phyloP scores from a whole-genome alignment of 805 yeast genomes.

The Barnettozyma sucrosica region DNA sequence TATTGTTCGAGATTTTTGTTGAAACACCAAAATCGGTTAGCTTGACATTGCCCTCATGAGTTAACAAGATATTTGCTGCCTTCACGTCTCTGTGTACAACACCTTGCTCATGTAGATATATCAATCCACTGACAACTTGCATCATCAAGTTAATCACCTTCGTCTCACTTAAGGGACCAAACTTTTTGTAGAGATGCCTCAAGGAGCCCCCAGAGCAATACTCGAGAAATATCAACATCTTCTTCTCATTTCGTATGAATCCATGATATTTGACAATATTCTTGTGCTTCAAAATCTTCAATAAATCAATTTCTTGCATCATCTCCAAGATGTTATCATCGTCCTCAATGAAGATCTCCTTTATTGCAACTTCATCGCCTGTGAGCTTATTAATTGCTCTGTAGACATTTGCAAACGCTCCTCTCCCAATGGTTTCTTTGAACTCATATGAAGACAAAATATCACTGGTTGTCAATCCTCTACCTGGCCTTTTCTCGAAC shows the following conservation, averaged over 20 bases:
- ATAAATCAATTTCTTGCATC: conserved; percentile 61
- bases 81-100: conserved; percentile 72
- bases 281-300: conserved; percentile 75
- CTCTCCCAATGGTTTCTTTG: conserved; percentile 70
- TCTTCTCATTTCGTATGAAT: conserved; percentile 63
- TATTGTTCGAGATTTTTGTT: conserved; percentile 53
- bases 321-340: conserved; percentile 57
- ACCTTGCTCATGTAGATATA: conserved; percentile 58
- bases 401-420: conserved; percentile 88
- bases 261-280: conserved; percentile 93
- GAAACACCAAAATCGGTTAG: conserved; percentile 74
- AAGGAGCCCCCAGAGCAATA: conserved; percentile 68
- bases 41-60: conserved; percentile 60
- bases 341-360: conserved; percentile 69
- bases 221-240: conserved; percentile 71
- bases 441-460: conserved; percentile 39
- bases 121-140: conserved; percentile 65
- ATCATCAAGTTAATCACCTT: conserved; percentile 54
- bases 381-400: conserved; percentile 64
- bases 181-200: conserved; percentile 32
- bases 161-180: conserved; percentile 51
- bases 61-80: conserved; percentile 70
- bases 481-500: conserved; percentile 37
- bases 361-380: conserved; percentile 69
- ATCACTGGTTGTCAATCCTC: conserved; percentile 19